phyloP scores from a whole-genome alignment of 441 rosid genomes.

The Populus hybrid region DNA sequence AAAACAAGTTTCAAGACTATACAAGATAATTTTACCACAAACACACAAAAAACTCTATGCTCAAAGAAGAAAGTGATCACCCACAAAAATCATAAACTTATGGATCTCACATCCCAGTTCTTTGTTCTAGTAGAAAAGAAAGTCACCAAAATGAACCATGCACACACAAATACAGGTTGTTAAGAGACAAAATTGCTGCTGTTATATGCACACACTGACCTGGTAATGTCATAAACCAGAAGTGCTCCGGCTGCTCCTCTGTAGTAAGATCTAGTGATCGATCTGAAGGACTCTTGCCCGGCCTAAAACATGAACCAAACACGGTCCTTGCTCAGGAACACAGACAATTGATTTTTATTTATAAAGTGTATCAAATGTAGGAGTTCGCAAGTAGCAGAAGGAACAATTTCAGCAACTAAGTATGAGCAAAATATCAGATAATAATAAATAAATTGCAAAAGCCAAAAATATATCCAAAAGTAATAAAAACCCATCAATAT shows the following conservation, averaged over 20 bases:
- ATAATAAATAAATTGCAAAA: background rate
- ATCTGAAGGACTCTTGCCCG: slow-evolving; percentile 91
- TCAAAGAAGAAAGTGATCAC: background rate
- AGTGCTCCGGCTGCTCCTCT: slow-evolving; percentile 95
- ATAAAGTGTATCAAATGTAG: background rate
- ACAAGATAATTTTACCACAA: background rate
- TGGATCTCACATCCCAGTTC: background rate
- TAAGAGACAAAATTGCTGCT: background rate
- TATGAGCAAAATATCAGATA: background rate
- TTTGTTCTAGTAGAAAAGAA: background rate
- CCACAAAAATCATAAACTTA: background rate
- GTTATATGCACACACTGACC: slow-evolving; percentile 35
- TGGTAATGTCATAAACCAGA: slow-evolving; percentile 91
- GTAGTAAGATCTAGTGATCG: slow-evolving; percentile 89
- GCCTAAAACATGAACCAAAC: slow-evolving; percentile 44
- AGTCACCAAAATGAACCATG: background rate
- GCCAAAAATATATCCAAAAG: background rate
- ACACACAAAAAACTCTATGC: background rate
- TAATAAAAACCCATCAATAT: background rate
- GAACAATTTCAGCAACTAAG: background rate
- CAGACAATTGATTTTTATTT: background rate
- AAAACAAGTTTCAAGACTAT: background rate
- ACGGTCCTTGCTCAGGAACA: background rate
- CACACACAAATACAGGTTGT: background rate
- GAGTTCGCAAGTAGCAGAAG: background rate